These are phyloP conservation scores for Boletus tomentosulus DNA, from an alignment of 768 basidiomycete genomes.

Conservation along the genomic window DNA sequence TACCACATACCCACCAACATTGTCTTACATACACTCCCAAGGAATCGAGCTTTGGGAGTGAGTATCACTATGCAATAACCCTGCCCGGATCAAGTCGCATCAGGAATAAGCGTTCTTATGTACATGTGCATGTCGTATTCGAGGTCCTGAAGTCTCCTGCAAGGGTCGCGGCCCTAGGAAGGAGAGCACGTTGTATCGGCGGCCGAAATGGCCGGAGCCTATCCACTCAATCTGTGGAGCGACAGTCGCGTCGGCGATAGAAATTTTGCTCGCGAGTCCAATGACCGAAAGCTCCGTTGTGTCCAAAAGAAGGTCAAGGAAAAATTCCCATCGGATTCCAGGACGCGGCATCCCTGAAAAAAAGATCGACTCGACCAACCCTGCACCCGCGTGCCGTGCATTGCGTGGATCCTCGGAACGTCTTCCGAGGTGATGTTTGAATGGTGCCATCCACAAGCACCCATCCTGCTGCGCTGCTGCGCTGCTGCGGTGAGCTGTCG, in stretches of 20 bases:
- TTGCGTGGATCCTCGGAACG: background rate
- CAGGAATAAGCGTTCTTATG: background rate
- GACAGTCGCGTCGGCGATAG: background rate
- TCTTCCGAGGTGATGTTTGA: background rate
- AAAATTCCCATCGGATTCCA: background rate
- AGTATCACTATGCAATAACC: background rate
- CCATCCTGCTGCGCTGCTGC: background rate
- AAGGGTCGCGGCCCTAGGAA: background rate
- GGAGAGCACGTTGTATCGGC: background rate
- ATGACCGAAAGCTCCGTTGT: background rate
- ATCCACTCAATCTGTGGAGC: background rate
- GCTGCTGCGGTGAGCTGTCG: background rate
- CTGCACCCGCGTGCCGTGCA: background rate
- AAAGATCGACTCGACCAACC: background rate
- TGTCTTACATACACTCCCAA: background rate
- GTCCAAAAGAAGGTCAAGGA: background rate
- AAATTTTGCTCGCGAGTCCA: background rate
- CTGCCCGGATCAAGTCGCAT: background rate
- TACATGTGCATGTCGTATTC: background rate
- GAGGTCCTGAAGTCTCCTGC: background rate
- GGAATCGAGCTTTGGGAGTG: background rate
- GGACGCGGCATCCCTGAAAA: background rate
- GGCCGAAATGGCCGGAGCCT: background rate
- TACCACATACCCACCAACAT: background rate
- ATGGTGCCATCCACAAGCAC: background rate